These are phyloP conservation scores for Picea abies DNA, from an alignment of 83 land plant species.

Conservation along the genomic window DNA sequence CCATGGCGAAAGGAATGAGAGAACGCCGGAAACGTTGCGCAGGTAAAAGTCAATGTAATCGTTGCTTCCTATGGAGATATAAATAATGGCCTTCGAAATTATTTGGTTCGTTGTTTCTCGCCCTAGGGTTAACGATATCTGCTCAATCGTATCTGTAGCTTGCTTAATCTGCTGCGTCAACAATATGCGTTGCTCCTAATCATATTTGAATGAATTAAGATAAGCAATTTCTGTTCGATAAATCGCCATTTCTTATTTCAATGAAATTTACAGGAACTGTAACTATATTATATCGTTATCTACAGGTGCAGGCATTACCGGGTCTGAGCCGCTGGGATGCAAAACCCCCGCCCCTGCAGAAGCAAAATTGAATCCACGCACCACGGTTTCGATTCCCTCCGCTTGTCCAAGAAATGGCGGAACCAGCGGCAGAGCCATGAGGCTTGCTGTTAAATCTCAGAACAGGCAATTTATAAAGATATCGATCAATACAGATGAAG, in stretches of 20 bases:
- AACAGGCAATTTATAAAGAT: too few species aligned
- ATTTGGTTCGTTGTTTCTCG: constrained; percentile 10
- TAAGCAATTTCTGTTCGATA: too few species aligned
- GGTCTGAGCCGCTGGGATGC: constrained; percentile 66
- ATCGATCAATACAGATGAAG: too few species aligned
- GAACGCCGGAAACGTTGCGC: constrained; percentile 49
- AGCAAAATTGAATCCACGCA: constrained; percentile 79
- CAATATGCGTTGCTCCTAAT: constrained; percentile 77
- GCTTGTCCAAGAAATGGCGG: constrained; percentile 56
- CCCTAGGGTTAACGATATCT: constrained; percentile 50
- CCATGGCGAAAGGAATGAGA: constrained; percentile 21
- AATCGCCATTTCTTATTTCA: neutral
- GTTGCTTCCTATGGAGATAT: constrained; percentile 77
- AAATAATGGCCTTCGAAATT: constrained; percentile 60
- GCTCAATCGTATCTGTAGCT: constrained; percentile 44
- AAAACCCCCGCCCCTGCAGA: constrained; percentile 85
- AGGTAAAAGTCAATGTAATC: constrained; percentile 88
- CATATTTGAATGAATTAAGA: neutral
- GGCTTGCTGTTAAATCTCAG: too few species aligned
- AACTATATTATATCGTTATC: too few species aligned
- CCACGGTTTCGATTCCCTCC: constrained; percentile 43
- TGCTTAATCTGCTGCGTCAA: constrained; percentile 70
- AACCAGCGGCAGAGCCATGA: constrained; percentile 53
- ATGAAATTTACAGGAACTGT: neutral
- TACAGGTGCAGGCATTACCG: constrained; percentile 26